Percentiles rank a stretch among this genome's conserved stretches.
These are phyloP conservation scores for Candida pini DNA, from an alignment of 805 yeast genomes.

Conservation along the genomic window DNA sequence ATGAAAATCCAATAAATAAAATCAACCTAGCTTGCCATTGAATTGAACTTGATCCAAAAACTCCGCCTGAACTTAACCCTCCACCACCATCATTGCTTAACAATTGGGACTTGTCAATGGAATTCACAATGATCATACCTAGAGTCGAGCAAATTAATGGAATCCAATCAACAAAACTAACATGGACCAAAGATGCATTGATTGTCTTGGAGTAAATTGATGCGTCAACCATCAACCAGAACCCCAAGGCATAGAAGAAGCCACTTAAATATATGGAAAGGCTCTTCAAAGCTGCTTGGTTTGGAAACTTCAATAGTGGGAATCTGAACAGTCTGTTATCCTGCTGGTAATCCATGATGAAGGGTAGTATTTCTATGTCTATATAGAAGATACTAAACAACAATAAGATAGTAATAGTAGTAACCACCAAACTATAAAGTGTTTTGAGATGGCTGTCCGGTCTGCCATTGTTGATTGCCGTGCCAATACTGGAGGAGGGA, in stretches of 20 bases:
- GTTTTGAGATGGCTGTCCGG: no score
- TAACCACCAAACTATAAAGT: no score
- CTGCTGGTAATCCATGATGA: conserved; percentile 31
- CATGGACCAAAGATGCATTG: conserved; percentile 82
- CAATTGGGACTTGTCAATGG: conserved; percentile 58
- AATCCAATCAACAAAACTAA: conserved; percentile 92
- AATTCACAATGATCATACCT: conserved; percentile 81
- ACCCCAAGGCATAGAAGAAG: conserved; percentile 74
- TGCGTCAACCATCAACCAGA: conserved; percentile 87
- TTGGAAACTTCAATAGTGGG: conserved; percentile 58
- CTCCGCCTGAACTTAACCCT: conserved; percentile 14
- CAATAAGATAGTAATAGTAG: no score
- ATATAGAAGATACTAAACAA: not conserved
- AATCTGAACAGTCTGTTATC: conserved; percentile 61
- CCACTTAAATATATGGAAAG: conserved; percentile 76
- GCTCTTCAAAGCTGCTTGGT: conserved; percentile 63
- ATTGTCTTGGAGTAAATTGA: conserved; percentile 79
- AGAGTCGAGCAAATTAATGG: conserved; percentile 84
- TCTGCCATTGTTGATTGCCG: no score
- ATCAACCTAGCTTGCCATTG: conserved; percentile 95
- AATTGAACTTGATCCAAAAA: conserved; percentile 41
- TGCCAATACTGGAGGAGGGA: no score
- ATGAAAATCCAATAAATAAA: conserved; percentile 84
- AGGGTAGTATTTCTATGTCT: no score
- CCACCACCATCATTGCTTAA: conserved; percentile 23